phyloP scores from a whole-genome alignment of 257 asterid genomes.

The Solanum tarapatanum region DNA sequence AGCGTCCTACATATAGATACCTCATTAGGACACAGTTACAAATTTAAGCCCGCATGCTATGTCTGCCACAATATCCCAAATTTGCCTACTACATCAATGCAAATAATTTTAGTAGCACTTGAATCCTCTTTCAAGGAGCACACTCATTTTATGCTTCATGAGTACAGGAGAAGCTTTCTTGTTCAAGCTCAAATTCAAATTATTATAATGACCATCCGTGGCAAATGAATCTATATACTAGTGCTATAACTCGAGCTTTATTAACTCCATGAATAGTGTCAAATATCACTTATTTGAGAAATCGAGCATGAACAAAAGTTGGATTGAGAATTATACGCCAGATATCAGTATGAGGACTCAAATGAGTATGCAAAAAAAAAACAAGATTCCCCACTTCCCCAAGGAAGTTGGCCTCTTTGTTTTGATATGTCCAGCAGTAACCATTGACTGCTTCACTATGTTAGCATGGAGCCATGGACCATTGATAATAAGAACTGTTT shows the following conservation, averaged over 20 bases:
- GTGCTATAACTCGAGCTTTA: neutral
- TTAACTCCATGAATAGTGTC: neutral
- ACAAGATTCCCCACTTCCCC: neutral
- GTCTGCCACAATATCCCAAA: neutral
- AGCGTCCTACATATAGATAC: slow-evolving; percentile 28
- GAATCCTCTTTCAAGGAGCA: neutral
- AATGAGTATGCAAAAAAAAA: neutral
- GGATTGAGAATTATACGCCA: neutral
- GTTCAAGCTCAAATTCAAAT: neutral
- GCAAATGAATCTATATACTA: neutral
- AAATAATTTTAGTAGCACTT: neutral
- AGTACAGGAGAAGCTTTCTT: neutral
- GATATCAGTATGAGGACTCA: neutral
- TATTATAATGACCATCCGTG: neutral
- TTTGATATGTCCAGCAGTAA: neutral
- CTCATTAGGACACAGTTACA: neutral
- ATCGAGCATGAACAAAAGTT: neutral
- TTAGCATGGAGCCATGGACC: neutral
- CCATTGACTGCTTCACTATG: neutral
- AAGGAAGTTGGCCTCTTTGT: neutral
- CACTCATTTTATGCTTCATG: neutral
- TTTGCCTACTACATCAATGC: neutral
- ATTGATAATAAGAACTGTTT: neutral
- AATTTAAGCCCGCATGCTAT: neutral
- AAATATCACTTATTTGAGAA: neutral